These are phyloP conservation scores for Colletotrichum liaoningense DNA, from an alignment of 2,329 filamentous ascomycete species.

Conservation along the genomic window DNA sequence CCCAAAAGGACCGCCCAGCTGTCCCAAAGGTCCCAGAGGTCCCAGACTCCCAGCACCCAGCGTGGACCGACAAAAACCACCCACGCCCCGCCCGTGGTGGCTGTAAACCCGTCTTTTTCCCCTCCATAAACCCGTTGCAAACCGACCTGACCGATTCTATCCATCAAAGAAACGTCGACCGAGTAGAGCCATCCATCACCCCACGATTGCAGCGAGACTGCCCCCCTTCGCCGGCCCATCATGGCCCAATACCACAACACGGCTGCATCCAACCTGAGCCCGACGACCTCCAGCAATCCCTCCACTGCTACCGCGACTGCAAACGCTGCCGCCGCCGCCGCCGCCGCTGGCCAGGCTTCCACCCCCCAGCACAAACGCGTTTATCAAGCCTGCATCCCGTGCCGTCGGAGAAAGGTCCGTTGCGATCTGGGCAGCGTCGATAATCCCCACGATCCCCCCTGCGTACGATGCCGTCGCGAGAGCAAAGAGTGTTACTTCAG, in stretches of 20 bases:
- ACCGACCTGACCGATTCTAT: slow-evolving; percentile 41
- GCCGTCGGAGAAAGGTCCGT: slow-evolving; percentile 70
- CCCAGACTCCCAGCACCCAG: not conserved
- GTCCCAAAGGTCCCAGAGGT: too few species aligned
- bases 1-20: not conserved
- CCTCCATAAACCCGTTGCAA: slow-evolving; percentile 45
- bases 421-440: slow-evolving; percentile 82
- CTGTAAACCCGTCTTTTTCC: slow-evolving; percentile 34
- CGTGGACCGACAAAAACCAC: slow-evolving; percentile 23
- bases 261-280: slow-evolving; percentile 31
- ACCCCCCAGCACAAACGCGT: slow-evolving; percentile 67
- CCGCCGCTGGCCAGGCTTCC: slow-evolving; percentile 16
- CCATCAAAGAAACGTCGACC: slow-evolving; percentile 31
- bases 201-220: slow-evolving; percentile 31
- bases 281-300: slow-evolving; percentile 35
- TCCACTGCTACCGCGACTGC: slow-evolving; percentile 34
- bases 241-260: slow-evolving; percentile 42
- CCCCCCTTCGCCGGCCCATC: slow-evolving; percentile 29
- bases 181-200: slow-evolving; percentile 30
- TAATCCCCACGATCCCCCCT: slow-evolving; percentile 93
- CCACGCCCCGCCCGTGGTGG: slow-evolving; percentile 33
- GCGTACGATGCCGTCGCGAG: slow-evolving; percentile 92
- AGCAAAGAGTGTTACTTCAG: slow-evolving; percentile 98
- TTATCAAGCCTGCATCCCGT: slow-evolving; percentile 73
- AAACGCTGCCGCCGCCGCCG: slow-evolving; percentile 11